Base-by-base conservation (phyloP, 176 grass and related monocot species). In the Zoysia pacifica region DNA sequence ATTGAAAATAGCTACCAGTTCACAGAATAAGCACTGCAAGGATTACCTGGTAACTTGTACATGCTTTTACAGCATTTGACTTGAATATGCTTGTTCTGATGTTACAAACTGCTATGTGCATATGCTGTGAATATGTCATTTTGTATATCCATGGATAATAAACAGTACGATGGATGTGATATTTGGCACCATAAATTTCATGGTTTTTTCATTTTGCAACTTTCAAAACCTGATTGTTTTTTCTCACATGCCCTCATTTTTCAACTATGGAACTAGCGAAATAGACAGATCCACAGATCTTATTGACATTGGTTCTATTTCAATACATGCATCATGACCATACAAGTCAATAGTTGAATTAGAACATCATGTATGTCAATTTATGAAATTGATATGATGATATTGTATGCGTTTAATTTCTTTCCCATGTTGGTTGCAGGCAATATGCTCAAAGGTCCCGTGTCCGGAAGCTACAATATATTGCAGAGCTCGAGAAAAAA, bases 401-500 rank as follows among this genome's bases (percentile, higher is more conserved):
- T 68, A 60, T 75, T 77, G 66, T 18, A 38, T 39, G 18, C 42
- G 73, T 73, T 73, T 65, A 38, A 62, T 44, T 43, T 48, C 51
- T 72, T 61, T 11, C 20, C 18, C 11, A 56, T 16, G 12, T 72
- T 14, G 11, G 20, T 75, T 80, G 46, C 73, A 99, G 96, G 86
- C 96, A 99, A 84, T 99, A 94, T 82, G 96, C 96, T 69, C 96
- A 94, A 14, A 89, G 90, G 49, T 99, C 96, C 35, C 90, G 96
- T 5, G 93, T 99, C 65, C 82, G 96, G 73, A 99, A 99, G 79
- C 96, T 99, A 62, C 92, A 99, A 44, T 95, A 99, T 86, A 99
- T 99, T 88, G 92, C 96, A 2, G 96, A 99, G 76, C 90, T 99
- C 39, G 92, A 99, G 84, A 81, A 90, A 77, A 95, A 91, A 81